Conservation (phyloP, 345 rosid species). For the Linum usitatissimum region DNA sequence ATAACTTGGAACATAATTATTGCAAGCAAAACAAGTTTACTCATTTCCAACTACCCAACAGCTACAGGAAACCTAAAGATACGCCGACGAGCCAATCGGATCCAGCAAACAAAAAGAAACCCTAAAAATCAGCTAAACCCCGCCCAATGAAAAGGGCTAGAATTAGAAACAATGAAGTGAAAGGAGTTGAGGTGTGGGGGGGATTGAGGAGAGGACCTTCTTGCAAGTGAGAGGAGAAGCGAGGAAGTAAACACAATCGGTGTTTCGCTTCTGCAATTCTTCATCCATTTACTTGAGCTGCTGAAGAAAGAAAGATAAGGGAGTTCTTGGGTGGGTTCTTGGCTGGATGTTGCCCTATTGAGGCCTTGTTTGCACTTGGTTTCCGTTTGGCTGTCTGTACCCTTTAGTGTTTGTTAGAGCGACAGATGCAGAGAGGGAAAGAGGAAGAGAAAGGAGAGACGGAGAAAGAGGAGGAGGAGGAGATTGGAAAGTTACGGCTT, state of each 20-base stretch:
- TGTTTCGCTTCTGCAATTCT: slow-evolving; percentile 15
- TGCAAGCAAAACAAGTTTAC: not conserved
- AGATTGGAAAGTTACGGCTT: too few species aligned
- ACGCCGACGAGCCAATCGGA: not conserved
- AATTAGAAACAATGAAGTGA: not conserved
- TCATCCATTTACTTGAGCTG: slow-evolving; percentile 11
- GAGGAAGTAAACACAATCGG: slow-evolving; percentile 14
- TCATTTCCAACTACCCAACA: not conserved
- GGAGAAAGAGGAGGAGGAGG: too few species aligned
- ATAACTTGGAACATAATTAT: too few species aligned
- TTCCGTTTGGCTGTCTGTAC: too few species aligned
- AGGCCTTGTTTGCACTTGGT: too few species aligned
- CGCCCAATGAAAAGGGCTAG: not conserved
- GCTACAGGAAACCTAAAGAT: not conserved
- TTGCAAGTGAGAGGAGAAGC: slow-evolving; percentile 16
- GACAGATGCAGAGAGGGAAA: too few species aligned
- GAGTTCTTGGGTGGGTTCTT: too few species aligned
- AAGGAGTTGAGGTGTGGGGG: not conserved
- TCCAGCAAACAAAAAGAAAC: not conserved
- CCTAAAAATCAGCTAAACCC: not conserved
- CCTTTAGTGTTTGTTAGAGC: too few species aligned
- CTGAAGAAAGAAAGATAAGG: too few species aligned
- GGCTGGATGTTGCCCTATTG: too few species aligned
- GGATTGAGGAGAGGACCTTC: slow-evolving; percentile 16
- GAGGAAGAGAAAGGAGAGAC: too few species aligned